phyloP scores from a whole-genome alignment of 495 filamentous ascomycete species.

The Xylaria palmicola region DNA sequence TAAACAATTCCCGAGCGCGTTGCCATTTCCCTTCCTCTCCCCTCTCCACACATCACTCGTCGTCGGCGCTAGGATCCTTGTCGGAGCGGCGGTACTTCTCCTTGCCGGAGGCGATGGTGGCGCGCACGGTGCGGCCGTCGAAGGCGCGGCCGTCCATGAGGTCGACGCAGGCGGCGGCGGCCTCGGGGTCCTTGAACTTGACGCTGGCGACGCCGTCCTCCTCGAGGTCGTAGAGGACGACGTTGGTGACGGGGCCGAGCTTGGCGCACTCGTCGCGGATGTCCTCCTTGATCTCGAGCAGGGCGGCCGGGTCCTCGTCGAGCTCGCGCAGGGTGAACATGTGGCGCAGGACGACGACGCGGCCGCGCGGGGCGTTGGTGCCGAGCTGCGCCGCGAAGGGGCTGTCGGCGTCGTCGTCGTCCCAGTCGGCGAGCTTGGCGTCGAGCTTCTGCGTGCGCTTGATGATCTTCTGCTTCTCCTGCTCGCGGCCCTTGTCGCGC shows the following conservation, averaged over 20 bases:
- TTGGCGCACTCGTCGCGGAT: conserved; percentile 87
- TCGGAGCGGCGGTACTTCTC: conserved; percentile 75
- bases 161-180: conserved; percentile 70
- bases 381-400: conserved; percentile 43
- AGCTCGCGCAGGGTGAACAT: conserved; percentile 92
- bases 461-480: conserved; percentile 83
- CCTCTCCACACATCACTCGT: conserved; percentile 23
- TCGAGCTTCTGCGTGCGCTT: conserved; percentile 83
- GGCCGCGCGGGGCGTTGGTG: conserved; percentile 64
- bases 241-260: conserved; percentile 84
- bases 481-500: conserved; percentile 52
- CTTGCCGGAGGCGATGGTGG: conserved; percentile 70
- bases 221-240: conserved; percentile 86
- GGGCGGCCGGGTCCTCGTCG: conserved; percentile 76
- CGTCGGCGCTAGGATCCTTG: conserved; percentile 43
- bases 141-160: conserved; percentile 82
- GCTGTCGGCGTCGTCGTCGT: conserved; percentile 80
- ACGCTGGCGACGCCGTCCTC: conserved; percentile 85
- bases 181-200: conserved; percentile 65
- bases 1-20: too few species aligned
- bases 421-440: conserved; percentile 90
- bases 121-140: conserved; percentile 68
- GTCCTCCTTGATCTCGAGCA: conserved; percentile 91
- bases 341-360: conserved; percentile 83
- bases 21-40: not conserved